Evolutionary conservation across 495 filamentous ascomycete species (phyloP), one percentile per base, ranked within the genome.

Genomic region (Penicillium psychrofluorescens): DNA sequence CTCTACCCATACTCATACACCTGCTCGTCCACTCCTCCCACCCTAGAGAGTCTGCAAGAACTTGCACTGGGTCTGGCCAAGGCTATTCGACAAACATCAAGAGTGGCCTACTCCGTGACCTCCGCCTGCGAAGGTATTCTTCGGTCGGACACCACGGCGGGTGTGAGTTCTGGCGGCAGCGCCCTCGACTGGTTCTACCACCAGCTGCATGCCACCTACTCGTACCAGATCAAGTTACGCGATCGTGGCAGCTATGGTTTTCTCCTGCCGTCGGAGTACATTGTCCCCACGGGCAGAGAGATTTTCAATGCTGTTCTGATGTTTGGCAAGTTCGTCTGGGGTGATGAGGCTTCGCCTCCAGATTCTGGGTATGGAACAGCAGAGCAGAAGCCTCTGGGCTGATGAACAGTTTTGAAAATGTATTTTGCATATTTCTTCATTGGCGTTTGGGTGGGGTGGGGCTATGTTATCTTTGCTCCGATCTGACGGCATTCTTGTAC

Each of bases 161-260:
- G 78, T 38, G 52, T 59, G 11, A 63, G 54, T 13, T 58, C 64
- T 2, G 90, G 91, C 11, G 92, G 92, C 11, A 90, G 87, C 33
- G 88, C 87, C 7, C 79, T 98, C 35, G 92, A 97, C 63, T 98
- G 88, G 80, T 95, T 98, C 64, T 96, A 96, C 59, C 88, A 92
- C 44, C 84, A 92, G 52, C 63, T 95, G 29, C 68, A 77, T 35
- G 85, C 91, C n/a, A 78, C 71, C 30, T 92, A 85, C 55, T 81
- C 87, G 22, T 98, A 94, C 55, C 92, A 97, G 68, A 85, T 98
- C 61, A 97, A 96, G 63, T 71, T 98, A 15, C 76, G 92, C 31
- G 92, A 98, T 66, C 95, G 88, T 0, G 92, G 92, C 3, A 92
- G 80, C 63, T 96, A 97, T 60, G 92, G 92, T 0, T 98, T 96